Evolutionary conservation across 2,329 filamentous ascomycete species (phyloP), one percentile per base, ranked within the genome.

Genomic region (Pseudocercospora pini-densiflorae): DNA sequence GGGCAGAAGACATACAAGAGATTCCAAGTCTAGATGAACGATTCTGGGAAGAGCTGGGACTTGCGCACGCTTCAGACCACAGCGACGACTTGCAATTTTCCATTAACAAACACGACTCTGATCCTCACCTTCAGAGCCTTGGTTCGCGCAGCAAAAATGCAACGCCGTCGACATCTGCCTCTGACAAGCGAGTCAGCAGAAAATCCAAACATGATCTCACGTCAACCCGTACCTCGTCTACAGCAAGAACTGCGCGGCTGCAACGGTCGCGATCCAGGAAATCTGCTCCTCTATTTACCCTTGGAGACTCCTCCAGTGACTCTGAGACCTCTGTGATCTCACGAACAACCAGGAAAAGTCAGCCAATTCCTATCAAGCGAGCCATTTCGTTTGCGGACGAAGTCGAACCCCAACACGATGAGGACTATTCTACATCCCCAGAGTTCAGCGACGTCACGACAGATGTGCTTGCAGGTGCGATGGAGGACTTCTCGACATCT

Each of bases 301-400:
- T 53, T 23, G 49, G 49, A 53, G 49, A 53, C 23, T 53, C 49
- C 24, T 53, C 49, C 19, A 53, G 49, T 16, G 49, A 53, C 10
- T 53, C 49, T 16, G 49, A 53, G 29, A 53, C 49, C 19, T 53
- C 49, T 27, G 49, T 53, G 49, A 27, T 53, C 49, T 53, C 49
- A 24, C 49, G 49, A 14, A 24, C 49, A 7, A 53, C 49, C 24
- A 53, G 49, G 10, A 53, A 53, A 9, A 53, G 49, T 14, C 49
- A 53, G 23, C 49, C 49, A 24, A 53, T 53, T 6, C 49, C 49
- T 14, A 23, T 53, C 23, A 53, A 53, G 49, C 49, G 49, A 5
- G n/a, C 49, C 1, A 53, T 53, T 1, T 23, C 49, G 10, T 53
- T 53, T 14, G 49, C 49, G 24, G 23, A 53, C 23, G 49, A 21